Base-by-base conservation (phyloP, 495 filamentous ascomycete species). In the Penicillium paxilli region DNA sequence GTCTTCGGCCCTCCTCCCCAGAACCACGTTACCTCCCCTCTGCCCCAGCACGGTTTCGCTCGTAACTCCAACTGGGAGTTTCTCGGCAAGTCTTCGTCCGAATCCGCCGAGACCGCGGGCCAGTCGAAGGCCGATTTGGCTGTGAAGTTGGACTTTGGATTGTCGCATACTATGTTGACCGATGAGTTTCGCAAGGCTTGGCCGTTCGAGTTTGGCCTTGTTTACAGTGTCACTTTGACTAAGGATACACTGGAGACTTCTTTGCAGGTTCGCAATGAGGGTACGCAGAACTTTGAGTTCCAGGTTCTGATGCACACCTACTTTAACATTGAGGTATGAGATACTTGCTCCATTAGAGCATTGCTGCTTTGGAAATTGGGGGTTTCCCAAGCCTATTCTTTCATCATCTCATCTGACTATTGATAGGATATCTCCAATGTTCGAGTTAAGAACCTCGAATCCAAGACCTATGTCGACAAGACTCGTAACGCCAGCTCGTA, bases 31-130 rank as follows among this genome's bases (percentile, higher is more conserved):
- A 92, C 90, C 24, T 80, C 80, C 25, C 65, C 77, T 22, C 86
- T 99, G 14, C 87, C 93, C 11, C 93, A 97, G 71, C 95, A 99
- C 74, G 95, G 95, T 58, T 96, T 99, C 72, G 95, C 95, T 21
- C 90, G 95, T 48, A 92, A 83, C 57, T 89, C 87, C 42, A 79
- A 73, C 42, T 86, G 83, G 83, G 81, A 85, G 55, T 83, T 83
- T 48, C 69, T 86, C 28, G 83, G 83, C 54, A 84, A 84, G 62
- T 80, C 78, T 0, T 87, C 79, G 67, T 95, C 62, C 76, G 91
- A 79, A 83, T 90, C 78, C 73, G 77, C 51, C 79, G 78, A 69
- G 44, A 66, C 42, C 45, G 90, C 78, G 73, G 77, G 50, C 79
- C 77, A 69, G 45, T 62, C 32, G 42, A 69, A 70, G 6, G 81